A percentile compares a stretch with the other conserved stretches of the same genome.
phyloP scores from a whole-genome alignment of 1,139 yeast genomes.

The Arxiozyma telluris region DNA sequence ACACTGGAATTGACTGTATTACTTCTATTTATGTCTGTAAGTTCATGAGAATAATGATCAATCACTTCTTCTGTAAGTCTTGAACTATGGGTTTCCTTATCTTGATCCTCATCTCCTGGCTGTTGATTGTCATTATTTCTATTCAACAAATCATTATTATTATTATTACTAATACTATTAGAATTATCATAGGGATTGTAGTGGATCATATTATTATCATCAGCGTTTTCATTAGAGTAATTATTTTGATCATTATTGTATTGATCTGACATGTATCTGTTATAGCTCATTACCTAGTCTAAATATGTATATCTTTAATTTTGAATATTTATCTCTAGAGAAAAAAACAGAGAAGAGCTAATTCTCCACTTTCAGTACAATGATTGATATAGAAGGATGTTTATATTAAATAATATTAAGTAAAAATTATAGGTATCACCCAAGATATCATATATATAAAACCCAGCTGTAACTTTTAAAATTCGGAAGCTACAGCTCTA shows the following conservation, averaged over 20 bases:
- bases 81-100: not conserved
- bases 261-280: slow-evolving; percentile 1
- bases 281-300: not conserved
- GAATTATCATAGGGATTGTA: not conserved
- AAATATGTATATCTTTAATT: not conserved
- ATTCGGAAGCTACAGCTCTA: not conserved
- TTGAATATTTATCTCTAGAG: not conserved
- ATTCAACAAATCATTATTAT: slow-evolving; percentile 9
- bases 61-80: not conserved
- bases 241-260: not conserved
- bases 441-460: not conserved
- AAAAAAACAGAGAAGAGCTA: no score
- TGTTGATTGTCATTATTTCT: slow-evolving; percentile 5
- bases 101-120: not conserved
- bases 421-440: not conserved
- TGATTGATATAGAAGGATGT: no score
- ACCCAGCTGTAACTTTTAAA: slow-evolving; percentile 1
- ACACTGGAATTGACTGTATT: not conserved
- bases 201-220: not conserved
- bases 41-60: slow-evolving; percentile 3
- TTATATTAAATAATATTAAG: no score
- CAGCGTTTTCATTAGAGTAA: not conserved
- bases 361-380: no score
- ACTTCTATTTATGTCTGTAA: not conserved
- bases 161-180: not conserved